These are phyloP conservation scores for Alloteropsis semialata DNA, from an alignment of 176 grass and related monocot genomes.

Conservation along the genomic window DNA sequence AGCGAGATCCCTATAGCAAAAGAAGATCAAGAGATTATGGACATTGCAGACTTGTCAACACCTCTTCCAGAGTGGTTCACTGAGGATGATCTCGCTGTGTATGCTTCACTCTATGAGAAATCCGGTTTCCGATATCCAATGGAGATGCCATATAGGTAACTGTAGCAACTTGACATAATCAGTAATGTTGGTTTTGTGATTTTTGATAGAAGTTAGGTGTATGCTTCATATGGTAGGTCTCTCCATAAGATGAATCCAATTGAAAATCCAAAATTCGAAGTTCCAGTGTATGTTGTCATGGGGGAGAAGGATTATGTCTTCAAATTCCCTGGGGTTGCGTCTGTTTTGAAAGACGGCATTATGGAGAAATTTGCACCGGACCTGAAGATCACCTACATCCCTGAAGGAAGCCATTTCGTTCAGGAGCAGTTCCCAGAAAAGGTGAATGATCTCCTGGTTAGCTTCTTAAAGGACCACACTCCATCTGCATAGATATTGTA, in stretches of 20 bases:
- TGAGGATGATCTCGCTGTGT: constrained; percentile 52
- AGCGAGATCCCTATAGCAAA: constrained; percentile 60
- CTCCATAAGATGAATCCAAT: not conserved
- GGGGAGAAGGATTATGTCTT: constrained; percentile 61
- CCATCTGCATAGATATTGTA: not conserved
- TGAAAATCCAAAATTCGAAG: constrained; percentile 48
- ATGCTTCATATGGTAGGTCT: constrained; percentile 10
- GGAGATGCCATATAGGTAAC: constrained; percentile 74
- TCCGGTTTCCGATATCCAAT: constrained; percentile 62
- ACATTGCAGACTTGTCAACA: constrained; percentile 47
- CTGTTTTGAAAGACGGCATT: constrained; percentile 28
- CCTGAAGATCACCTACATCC: constrained; percentile 64
- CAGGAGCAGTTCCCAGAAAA: constrained; percentile 73
- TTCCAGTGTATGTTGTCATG: constrained; percentile 59
- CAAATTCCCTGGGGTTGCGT: constrained; percentile 51
- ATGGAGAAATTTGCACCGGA: constrained; percentile 54
- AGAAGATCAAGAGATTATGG: constrained; percentile 63
- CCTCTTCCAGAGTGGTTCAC: constrained; percentile 66
- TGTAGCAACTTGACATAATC: constrained; percentile 9
- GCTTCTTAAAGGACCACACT: constrained; percentile 56
- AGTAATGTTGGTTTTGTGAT: not conserved
- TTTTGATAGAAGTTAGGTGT: not conserved
- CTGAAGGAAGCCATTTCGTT: constrained; percentile 65
- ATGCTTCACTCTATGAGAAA: constrained; percentile 61
- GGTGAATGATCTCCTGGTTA: constrained; percentile 51